Evolutionary conservation across 176 grass and related monocot genomes (phyloP), one percentile per base, ranked within the genome.

Genomic region (Lolium rigidum): DNA sequence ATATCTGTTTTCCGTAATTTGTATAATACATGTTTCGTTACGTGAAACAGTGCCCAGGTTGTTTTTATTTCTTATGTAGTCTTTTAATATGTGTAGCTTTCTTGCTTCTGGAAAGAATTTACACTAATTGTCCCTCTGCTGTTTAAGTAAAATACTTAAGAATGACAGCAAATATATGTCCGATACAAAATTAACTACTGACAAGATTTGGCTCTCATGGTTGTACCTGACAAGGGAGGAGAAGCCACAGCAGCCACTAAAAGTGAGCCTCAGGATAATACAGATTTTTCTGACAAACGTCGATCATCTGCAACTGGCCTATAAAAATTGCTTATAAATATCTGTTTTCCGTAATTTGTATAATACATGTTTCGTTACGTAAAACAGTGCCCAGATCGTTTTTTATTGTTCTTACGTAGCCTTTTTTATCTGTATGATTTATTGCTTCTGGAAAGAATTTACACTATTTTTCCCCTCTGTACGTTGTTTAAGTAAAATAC

Each of bases 201-300:
- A 31, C 26, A 43, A 41, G 2, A 24, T 74, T 74, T 56, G 3
- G 4, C 8, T 54, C 31, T 24, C 15, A 22, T 85, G 35, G 25
- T 73, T 28, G 41, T 43, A 83, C 87, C 83, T 85, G 50, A 44
- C 64, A 50, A 95, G 94, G 70, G 68, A 87, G 4, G 87, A 31
- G 64, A 92, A 97, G 59, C 44, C 72, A 60, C 88, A 63, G 18
- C 51, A 89, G 28, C 92, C 94, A 62, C 17, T 88, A 44, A 97
- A 94, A 1, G 20, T 49, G 28, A 97, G 79, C 77, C 90, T 92
- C 20, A 90, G 90, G 48, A 92, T 83, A 1, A 28, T 14, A 10
- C 24, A 48, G 25, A 21, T 2, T 71, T 86, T 0, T 15, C 51
- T 47, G 54, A 13, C 20, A 16, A 62, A 80, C n/a, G 14, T 21